Base-by-base conservation (phyloP, 768 basidiomycete species). In the Tylopilus rubrobrunneus region DNA sequence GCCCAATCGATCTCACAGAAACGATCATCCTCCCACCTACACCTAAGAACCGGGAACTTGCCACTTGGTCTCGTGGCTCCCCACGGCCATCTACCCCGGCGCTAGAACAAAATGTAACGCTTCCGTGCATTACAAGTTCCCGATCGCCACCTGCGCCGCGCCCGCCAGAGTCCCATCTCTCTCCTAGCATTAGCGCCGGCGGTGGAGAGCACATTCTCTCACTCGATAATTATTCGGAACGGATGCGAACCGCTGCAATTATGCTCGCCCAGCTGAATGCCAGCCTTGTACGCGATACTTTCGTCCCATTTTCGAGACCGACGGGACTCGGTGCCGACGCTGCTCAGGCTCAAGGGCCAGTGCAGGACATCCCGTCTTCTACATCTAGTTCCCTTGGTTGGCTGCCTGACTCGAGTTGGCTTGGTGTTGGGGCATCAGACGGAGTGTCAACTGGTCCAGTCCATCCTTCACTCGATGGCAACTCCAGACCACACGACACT, bases 221-320 rank as follows among this genome's bases (percentile, higher is more conserved):
- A 0, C 75, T 99, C 23, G 96, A 99, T 62, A 96, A 99, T 61
- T 99, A 99, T 72, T 96, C 96, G 1, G 93, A 98, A 60, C 84
- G 97, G 48, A 99, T 99, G 97, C 85, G 92, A 8, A 97, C 94
- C 10, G 97, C 97, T 10, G 97, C 97, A 10, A 87, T 98, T 57
- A 98, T 99, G 97, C 85, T 99, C 28, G 86, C 97, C 1, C 97
- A 99, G 70, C 79, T 99, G 45, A 97, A 94, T 62, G 86, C 92
- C 1, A 91, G 79, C 62, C 76, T 88, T 48, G 74, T 80, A 29
- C 79, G 82, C 57, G 86, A 88, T 61, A 70, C 77, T 25, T 62
- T 75, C 5, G 72, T 70, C 1, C 50, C 58, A 40, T 50, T 56
- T 37, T 49, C 63, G 23, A 65, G 48, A 48, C 56, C 61, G 36